Percentiles rank a stretch among this genome's conserved stretches.
phyloP scores from a whole-genome alignment of 306 rosid genomes.

The Vachellia collinsii region DNA sequence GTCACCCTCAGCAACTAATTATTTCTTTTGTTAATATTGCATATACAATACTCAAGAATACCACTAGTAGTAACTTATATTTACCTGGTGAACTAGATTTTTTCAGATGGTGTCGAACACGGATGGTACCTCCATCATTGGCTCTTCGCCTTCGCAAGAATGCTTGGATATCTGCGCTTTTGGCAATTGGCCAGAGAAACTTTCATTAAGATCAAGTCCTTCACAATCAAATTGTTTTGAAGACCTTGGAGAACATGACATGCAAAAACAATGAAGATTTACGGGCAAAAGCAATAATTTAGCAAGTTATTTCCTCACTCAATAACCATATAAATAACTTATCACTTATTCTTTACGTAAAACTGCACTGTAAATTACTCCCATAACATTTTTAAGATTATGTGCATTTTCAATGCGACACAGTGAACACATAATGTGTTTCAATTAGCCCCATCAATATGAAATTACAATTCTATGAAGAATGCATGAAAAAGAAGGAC shows the following conservation, averaged over 20 bases:
- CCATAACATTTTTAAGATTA: neutral
- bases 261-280: slow-evolving; percentile 19
- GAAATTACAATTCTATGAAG: neutral
- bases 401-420: neutral
- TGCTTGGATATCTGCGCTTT: slow-evolving; percentile 39
- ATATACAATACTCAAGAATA: neutral
- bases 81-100: slow-evolving; percentile 8
- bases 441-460: neutral
- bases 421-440: neutral
- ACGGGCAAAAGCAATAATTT: neutral
- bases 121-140: slow-evolving; percentile 47
- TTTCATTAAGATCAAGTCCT: slow-evolving; percentile 28
- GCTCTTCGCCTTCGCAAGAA: slow-evolving; percentile 36
- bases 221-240: slow-evolving; percentile 40
- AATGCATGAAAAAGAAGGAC: no score
- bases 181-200: slow-evolving; percentile 34
- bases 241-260: slow-evolving; percentile 37
- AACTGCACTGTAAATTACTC: slow-evolving; percentile 4
- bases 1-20: neutral
- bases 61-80: neutral
- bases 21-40: neutral
- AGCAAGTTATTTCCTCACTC: neutral
- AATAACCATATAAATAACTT: neutral
- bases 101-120: neutral
- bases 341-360: neutral